A percentile compares a stretch with the other conserved stretches of the same genome.
Conservation (phyloP, 2,329 filamentous ascomycete genomes). For the Phialophora verrucosa region DNA sequence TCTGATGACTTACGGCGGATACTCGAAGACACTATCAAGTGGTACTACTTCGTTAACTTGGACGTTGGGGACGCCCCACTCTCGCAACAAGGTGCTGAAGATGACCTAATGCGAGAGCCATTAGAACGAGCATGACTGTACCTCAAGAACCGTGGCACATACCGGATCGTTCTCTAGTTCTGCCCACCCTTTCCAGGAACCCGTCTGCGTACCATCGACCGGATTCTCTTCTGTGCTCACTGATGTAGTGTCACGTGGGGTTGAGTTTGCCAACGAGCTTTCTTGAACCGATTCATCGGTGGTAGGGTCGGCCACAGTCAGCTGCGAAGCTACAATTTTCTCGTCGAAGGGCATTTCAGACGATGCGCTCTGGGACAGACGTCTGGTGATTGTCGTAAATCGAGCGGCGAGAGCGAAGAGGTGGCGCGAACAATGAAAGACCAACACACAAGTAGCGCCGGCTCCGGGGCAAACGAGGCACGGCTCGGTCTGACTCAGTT, state of each 20-base stretch:
- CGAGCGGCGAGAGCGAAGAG: neutral
- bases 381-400: neutral
- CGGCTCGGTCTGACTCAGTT: neutral
- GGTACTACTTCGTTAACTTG: constrained; percentile 77
- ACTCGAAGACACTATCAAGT: constrained; percentile 59
- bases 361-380: neutral
- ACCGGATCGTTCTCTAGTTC: constrained; percentile 92
- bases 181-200: constrained; percentile 62
- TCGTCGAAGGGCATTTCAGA: neutral
- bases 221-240: constrained; percentile 13
- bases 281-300: constrained; percentile 12
- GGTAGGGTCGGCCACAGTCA: neutral
- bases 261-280: constrained; percentile 17
- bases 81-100: constrained; percentile 82
- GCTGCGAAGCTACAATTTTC: neutral
- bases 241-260: constrained; percentile 16
- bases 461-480: neutral
- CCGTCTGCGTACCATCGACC: neutral
- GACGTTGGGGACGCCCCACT: constrained; percentile 75
- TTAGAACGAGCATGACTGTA: neutral
- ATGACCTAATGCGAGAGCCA: constrained; percentile 62
- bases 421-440: neutral
- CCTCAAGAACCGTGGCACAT: constrained; percentile 18
- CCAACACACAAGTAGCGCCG: neutral
- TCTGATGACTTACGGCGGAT: constrained; percentile 51